Percentiles rank a stretch among this genome's conserved stretches.
These are phyloP conservation scores for Osmanthus fragrans DNA, from an alignment of 257 asterid genomes.

Conservation along the genomic window DNA sequence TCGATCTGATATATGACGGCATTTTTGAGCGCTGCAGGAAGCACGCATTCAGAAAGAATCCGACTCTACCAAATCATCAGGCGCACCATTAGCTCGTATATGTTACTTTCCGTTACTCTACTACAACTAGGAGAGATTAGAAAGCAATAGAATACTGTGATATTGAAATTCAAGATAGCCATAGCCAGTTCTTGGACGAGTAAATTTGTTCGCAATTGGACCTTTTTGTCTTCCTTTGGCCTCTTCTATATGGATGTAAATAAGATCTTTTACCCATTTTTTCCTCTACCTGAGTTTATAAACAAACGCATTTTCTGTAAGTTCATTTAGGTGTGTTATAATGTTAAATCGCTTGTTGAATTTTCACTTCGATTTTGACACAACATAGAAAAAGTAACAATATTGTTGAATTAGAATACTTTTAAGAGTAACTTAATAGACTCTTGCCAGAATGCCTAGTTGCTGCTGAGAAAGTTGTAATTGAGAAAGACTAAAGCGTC, in stretches of 20 bases:
- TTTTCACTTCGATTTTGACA: too few relatives aligned
- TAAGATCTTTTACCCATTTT: not conserved
- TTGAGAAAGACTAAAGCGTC: too few relatives aligned
- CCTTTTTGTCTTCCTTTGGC: not conserved
- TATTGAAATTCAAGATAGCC: not conserved
- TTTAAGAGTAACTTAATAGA: too few relatives aligned
- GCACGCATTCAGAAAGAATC: constrained; percentile 69
- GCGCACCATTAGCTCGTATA: constrained; percentile 32
- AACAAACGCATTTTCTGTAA: not conserved
- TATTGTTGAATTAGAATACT: too few relatives aligned
- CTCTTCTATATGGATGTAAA: not conserved
- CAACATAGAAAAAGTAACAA: too few relatives aligned
- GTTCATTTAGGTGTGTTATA: not conserved
- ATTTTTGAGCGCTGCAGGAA: constrained; percentile 94
- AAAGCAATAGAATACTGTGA: not conserved
- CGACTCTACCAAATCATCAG: constrained; percentile 58
- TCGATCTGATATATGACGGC: constrained; percentile 89
- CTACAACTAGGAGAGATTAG: not conserved
- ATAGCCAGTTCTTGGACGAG: not conserved
- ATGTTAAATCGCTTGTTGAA: too few relatives aligned
- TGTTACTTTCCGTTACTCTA: not conserved
- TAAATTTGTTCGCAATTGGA: not conserved
- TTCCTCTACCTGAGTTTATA: not conserved
- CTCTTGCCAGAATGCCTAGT: too few relatives aligned
- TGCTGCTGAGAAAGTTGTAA: too few relatives aligned